These are phyloP conservation scores for Aspergillus versicolor DNA, from an alignment of 2,329 filamentous ascomycete species.

Conservation along the genomic window DNA sequence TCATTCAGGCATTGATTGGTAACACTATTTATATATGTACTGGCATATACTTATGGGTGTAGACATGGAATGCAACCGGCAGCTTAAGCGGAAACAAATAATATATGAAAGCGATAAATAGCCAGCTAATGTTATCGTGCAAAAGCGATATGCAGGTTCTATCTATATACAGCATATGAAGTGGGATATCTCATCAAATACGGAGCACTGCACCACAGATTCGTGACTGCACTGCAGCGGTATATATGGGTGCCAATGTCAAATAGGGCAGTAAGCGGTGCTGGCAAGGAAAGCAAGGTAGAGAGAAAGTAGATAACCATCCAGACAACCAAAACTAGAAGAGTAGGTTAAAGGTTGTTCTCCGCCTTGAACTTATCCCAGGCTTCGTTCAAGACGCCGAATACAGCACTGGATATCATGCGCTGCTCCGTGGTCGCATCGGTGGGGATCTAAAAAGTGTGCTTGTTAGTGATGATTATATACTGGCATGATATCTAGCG, in stretches of 20 bases:
- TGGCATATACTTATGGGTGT: too few species aligned
- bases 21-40: too few species aligned
- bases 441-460: constrained; percentile 54
- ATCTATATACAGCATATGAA: constrained; percentile 14
- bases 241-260: background rate
- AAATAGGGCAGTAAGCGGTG: background rate
- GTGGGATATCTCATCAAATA: constrained; percentile 5
- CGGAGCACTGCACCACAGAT: background rate
- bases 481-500: constrained; percentile 15
- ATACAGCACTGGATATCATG: constrained; percentile 66
- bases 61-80: too few species aligned
- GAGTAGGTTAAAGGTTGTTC: constrained; percentile 52
- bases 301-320: constrained; percentile 1
- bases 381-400: constrained; percentile 64
- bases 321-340: background rate
- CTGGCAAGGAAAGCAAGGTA: background rate
- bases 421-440: constrained; percentile 65
- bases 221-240: background rate
- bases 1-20: too few species aligned
- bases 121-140: background rate
- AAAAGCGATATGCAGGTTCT: constrained; percentile 8
- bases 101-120: background rate
- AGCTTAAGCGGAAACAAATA: background rate
- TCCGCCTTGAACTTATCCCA: constrained; percentile 69
- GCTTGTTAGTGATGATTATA: background rate